phyloP scores from a whole-genome alignment of 441 rosid species.

The Iberis amara region DNA sequence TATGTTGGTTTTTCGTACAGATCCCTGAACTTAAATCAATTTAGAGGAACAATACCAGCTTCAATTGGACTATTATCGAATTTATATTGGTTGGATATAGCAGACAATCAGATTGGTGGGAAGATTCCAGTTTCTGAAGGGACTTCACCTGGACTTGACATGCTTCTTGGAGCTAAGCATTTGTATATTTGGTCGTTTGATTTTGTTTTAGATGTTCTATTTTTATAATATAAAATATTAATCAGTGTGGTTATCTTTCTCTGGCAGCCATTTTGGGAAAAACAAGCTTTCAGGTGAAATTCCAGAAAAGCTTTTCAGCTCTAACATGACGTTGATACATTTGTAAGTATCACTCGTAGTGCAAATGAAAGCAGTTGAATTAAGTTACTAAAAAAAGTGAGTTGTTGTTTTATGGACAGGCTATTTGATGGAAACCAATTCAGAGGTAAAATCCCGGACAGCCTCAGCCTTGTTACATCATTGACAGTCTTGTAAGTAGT shows the following conservation, averaged over 20 bases:
- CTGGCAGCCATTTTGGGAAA: constrained; percentile 57
- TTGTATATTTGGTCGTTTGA: constrained; percentile 58
- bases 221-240: too few species aligned
- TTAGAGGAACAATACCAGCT: constrained; percentile 60
- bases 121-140: constrained; percentile 61
- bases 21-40: constrained; percentile 59
- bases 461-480: constrained; percentile 49
- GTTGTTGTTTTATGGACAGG: constrained; percentile 36
- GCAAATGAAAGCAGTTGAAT: too few species aligned
- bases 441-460: constrained; percentile 47
- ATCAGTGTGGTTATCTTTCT: too few species aligned
- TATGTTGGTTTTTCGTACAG: too few species aligned
- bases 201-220: too few species aligned
- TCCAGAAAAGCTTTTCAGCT: constrained; percentile 55
- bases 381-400: too few species aligned
- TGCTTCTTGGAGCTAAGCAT: constrained; percentile 51
- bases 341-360: constrained; percentile 42
- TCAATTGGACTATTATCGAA: constrained; percentile 58
- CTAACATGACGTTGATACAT: constrained; percentile 53
- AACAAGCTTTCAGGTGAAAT: constrained; percentile 58
- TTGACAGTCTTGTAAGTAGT: constrained; percentile 69
- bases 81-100: constrained; percentile 72
- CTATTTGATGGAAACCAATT: constrained; percentile 62
- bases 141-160: constrained; percentile 65
- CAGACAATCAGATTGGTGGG: constrained; percentile 67